Evolutionary conservation across 306 rosid genomes (phyloP), one percentile per base, ranked within the genome.

Genomic region (Bauhinia variegata): DNA sequence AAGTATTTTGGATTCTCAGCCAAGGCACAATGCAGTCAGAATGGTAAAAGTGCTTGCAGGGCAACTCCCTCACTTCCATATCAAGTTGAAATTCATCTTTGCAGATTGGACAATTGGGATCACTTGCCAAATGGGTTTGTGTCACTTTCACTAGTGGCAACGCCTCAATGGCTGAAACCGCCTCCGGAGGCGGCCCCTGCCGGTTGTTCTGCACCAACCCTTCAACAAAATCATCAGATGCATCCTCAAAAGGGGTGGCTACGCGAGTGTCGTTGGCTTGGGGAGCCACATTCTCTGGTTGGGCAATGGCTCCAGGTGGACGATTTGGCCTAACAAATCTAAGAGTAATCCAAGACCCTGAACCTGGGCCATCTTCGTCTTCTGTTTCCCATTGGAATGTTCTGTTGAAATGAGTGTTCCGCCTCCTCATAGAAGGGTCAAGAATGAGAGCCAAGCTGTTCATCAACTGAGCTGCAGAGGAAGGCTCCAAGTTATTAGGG

Each of bases 31-130:
- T 70, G 55, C 97, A 91, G 14, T 81, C 87, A 0, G 80, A 74
- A 73, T 91, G 97, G 49, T 88, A 91, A 70, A 88, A 77, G 74
- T 91, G 97, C 19, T 60, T 81, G 80, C 97, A 91, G 1, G 97
- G 93, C 71, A 88, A 60, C 51, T 86, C 91, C 15, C 63, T 83
- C 42, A 68, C 88, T 66, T 86, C 88, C 38, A 42, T 82, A 1
- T 65, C 88, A 13, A 88, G 14, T 60, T 57, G 68, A 54, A 91
- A 88, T 8, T 80, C 96, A 15, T 86, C 96, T 59, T 91, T 88
- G 69, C 96, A 88, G 11, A 91, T 73, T 0, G 97, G 79, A 63
- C 97, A 91, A 43, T 33, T 75, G 4, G 87, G 83, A 13, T 86
- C 91, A 18, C 80, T 78, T 1, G 15, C 44, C 74, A 88, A 54